Base-by-base conservation (phyloP, 805 yeast genomes). In the Cyberlindnera suaveolens region DNA sequence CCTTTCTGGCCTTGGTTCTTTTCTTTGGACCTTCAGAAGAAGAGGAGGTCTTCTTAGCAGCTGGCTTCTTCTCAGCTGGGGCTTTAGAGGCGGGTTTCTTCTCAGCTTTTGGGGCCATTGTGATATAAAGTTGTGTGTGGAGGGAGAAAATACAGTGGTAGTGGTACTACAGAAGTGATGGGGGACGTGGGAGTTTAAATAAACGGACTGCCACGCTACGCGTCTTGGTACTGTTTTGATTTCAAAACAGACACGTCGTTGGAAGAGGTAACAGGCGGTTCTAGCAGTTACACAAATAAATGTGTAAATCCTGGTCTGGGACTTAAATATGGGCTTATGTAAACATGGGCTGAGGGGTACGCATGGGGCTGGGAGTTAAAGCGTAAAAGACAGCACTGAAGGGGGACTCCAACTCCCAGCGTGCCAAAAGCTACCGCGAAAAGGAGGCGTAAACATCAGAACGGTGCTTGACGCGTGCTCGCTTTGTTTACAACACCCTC, bases 1-100 rank as follows among this genome's bases (percentile, higher is more conserved):
- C 97, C 85, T 89, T 90, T 83, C 97, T 88, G 62, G 90, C 74
- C 85, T 90, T 90, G 60, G 88, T 67, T 79, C 96, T 88, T 85
- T 86, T 90, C 82, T 88, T 90, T 68, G 82, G 72, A 64, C 81
- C 91, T 48, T 81, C 77, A 57, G 85, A 65, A 52, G 88, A 75
- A 58, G 95, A 72, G 54, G 96, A 79, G 67, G 95, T 86, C 79
- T 54, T 57, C 48, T 85, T 85, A 63, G 86, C 86, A 67, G 96
- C 93, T 67, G 89, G 87, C 77, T 86, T 88, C 84, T 89, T 88
- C 74, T 86, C 95, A 71, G 95, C 95, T 67, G 97, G 96, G 60
- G 96, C 96, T 76, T 90, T 90, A 69, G 53, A 47, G 40, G 97
- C 98, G 59, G 77, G 77, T 62, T 74, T 74, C 72, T 71, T 72